Conservation (phyloP, 2,329 filamentous ascomycete species). For the Trichoderma sp. region DNA sequence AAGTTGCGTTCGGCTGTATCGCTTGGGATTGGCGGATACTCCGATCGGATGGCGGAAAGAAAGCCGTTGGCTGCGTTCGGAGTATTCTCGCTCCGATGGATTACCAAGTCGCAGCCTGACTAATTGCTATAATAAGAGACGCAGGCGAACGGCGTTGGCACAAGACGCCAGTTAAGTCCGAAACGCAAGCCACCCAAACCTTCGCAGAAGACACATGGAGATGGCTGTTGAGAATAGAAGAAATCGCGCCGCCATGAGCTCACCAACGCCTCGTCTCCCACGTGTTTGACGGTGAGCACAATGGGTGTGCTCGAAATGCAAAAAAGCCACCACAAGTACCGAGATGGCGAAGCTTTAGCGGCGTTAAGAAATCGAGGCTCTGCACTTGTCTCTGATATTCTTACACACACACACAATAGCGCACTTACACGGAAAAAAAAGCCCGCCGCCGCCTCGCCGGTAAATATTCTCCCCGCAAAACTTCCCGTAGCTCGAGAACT, state of each 20-base stretch:
- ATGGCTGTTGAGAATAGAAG: not conserved
- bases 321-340: not conserved
- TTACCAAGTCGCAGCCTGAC: not conserved
- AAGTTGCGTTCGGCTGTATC: not conserved
- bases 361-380: not conserved
- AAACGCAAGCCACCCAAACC: not conserved
- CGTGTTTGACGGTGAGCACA: conserved; percentile 7
- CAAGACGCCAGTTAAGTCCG: not conserved
- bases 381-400: not conserved
- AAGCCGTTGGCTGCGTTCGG: not conserved
- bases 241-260: not conserved
- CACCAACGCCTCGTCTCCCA: conserved; percentile 10
- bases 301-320: not conserved
- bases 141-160: not conserved
- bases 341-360: not conserved
- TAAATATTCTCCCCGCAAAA: conserved; percentile 17
- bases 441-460: not conserved
- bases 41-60: conserved; percentile 12
- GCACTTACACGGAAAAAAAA: not conserved
- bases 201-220: not conserved
- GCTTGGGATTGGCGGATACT: not conserved
- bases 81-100: not conserved
- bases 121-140: not conserved
- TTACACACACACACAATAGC: not conserved
- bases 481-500: not conserved